Evolutionary conservation across 1,139 yeast genomes (phyloP).

Genomic region (Pneumocystis murina): DNA sequence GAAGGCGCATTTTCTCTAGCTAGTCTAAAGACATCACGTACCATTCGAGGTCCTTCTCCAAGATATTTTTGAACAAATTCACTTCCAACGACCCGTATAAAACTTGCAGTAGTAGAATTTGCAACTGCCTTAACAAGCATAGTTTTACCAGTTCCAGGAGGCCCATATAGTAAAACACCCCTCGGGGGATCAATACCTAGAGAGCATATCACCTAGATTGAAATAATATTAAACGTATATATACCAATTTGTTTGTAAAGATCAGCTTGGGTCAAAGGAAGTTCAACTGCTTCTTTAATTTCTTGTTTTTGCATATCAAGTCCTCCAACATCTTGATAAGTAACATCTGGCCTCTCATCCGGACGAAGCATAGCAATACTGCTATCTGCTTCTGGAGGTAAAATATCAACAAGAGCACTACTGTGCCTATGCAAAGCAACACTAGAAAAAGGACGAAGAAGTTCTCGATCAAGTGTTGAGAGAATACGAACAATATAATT

Average conservation of each 20-base stretch:
- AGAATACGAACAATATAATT: slow-evolving; percentile 90
- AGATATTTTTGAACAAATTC: slow-evolving; percentile 95
- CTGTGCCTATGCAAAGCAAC: slow-evolving; percentile 98
- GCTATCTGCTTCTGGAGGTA: slow-evolving; percentile 98
- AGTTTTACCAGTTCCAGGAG: slow-evolving; percentile 99
- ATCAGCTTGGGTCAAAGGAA: slow-evolving; percentile 92
- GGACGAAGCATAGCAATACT: slow-evolving; percentile 89
- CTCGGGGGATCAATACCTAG: slow-evolving; percentile 78
- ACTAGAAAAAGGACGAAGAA: slow-evolving; percentile 84
- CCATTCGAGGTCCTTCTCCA: slow-evolving; percentile 99
- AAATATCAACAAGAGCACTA: slow-evolving; percentile 87
- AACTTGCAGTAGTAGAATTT: slow-evolving; percentile 85
- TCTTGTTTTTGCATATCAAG: slow-evolving; percentile 98
- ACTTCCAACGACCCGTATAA: slow-evolving; percentile 92
- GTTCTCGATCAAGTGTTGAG: slow-evolving; percentile 86
- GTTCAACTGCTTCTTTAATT: slow-evolving; percentile 94
- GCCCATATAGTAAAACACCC: slow-evolving; percentile 92
- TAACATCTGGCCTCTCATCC: slow-evolving; percentile 71
- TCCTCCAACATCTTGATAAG: slow-evolving; percentile 94
- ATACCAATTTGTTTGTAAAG: slow-evolving; percentile 85
- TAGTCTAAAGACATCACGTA: slow-evolving; percentile 88
- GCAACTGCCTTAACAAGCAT: slow-evolving; percentile 99
- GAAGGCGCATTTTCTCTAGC: slow-evolving; percentile 97
- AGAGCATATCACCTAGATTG: neutral
- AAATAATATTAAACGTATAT: neutral